A percentile compares a stretch with the other conserved stretches of the same genome.
Evolutionary conservation across 768 basidiomycete species (phyloP).

Genomic region (Strobilomyces confusus): DNA sequence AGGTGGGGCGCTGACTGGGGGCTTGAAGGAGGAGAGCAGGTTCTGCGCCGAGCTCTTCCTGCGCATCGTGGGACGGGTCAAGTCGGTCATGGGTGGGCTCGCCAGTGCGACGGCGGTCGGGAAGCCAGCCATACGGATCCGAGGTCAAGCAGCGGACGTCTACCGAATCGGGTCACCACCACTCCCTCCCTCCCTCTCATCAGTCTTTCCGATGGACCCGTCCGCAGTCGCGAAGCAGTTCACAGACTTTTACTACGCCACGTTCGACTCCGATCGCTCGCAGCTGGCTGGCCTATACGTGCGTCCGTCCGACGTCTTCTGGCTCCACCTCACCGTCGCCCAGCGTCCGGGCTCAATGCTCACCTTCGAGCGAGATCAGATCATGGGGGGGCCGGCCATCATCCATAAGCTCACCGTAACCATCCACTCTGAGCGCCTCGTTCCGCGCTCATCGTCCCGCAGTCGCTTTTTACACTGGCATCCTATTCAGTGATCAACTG

Average conservation of each 20-base stretch:
- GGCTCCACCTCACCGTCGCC: constrained; percentile 20
- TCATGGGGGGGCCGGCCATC: constrained; percentile 55
- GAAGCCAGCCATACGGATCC: constrained; percentile 17
- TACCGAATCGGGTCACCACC: background rate
- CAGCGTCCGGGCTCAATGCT: constrained; percentile 85
- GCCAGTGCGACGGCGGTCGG: constrained; percentile 15
- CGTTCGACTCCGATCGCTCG: constrained; percentile 65
- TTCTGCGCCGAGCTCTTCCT: constrained; percentile 86
- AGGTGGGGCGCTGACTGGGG: constrained; percentile 20
- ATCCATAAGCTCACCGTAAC: constrained; percentile 70
- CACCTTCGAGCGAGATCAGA: constrained; percentile 65
- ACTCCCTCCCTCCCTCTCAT: constrained; percentile 12
- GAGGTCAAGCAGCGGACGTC: background rate
- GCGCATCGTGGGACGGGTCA: constrained; percentile 60
- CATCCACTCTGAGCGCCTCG: background rate
- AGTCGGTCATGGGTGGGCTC: constrained; percentile 29
- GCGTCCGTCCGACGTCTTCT: constrained; percentile 35
- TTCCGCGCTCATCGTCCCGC: constrained; percentile 4
- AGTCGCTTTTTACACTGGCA: too few species aligned
- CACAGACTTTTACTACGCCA: constrained; percentile 75
- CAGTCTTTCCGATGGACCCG: constrained; percentile 63
- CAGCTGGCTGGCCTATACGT: constrained; percentile 73
- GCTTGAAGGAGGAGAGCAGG: constrained; percentile 70
- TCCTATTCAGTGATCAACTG: too few species aligned
- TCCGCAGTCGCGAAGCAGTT: constrained; percentile 74